Conservation (phyloP, 139 green algal species). For the Chlamydomonas sphaeroides region DNA sequence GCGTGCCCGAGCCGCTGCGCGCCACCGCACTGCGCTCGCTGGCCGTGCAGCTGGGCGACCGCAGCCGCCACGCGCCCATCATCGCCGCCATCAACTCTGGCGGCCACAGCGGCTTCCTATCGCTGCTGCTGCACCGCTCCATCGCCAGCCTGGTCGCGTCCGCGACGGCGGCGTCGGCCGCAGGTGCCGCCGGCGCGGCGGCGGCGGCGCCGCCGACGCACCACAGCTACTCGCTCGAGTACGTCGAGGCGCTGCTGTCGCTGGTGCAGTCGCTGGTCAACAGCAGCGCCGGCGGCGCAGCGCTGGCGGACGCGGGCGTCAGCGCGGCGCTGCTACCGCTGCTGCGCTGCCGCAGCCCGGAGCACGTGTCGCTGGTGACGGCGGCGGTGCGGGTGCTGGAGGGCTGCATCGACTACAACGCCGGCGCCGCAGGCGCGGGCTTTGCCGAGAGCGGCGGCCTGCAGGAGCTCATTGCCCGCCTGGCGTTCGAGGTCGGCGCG, state of each 20-base stretch:
- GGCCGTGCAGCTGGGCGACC: slow-evolving; percentile 82
- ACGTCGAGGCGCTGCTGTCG: slow-evolving; percentile 86
- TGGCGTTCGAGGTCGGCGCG: slow-evolving; percentile 76
- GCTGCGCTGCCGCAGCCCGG: slow-evolving; percentile 59
- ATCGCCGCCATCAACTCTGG: slow-evolving; percentile 76
- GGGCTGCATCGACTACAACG: slow-evolving; percentile 89
- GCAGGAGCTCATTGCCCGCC: slow-evolving; percentile 73
- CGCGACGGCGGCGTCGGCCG: neutral
- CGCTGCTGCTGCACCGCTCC: slow-evolving; percentile 79
- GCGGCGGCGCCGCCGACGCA: neutral
- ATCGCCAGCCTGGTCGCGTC: slow-evolving; percentile 32
- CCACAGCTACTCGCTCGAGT: slow-evolving; percentile 52
- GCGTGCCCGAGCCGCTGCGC: slow-evolving; percentile 76
- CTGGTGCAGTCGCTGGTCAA: slow-evolving; percentile 79
- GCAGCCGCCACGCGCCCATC: slow-evolving; percentile 70
- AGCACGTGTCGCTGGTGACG: slow-evolving; percentile 79
- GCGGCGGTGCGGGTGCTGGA: slow-evolving; percentile 85
- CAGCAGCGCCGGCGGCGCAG: slow-evolving; percentile 70
- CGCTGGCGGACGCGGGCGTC: slow-evolving; percentile 86
- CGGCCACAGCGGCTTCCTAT: slow-evolving; percentile 80
- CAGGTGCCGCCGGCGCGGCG: neutral
- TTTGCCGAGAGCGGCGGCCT: slow-evolving; percentile 92
- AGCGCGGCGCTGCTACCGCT: slow-evolving; percentile 88
- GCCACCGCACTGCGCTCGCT: slow-evolving; percentile 77
- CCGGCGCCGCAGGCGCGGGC: slow-evolving; percentile 57